Evolutionary conservation across 2,329 filamentous ascomycete species (phyloP).

Genomic region (Diplocarpon mali): DNA sequence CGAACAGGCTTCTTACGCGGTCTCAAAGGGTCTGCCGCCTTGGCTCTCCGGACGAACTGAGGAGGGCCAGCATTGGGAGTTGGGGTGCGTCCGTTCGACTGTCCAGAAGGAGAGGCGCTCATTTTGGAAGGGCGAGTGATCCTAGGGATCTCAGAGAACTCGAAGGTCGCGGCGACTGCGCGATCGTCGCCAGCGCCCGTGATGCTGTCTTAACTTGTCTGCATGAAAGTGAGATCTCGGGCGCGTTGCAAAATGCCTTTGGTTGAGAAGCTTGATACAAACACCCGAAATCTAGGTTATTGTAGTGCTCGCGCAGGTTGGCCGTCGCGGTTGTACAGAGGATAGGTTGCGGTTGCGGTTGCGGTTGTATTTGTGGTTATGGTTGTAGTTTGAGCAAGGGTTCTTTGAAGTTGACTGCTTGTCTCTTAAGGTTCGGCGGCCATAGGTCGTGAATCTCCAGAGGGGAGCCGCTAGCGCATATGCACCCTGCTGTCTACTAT

Average conservation of each 20-base stretch:
- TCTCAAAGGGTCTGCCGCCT: constrained; percentile 50
- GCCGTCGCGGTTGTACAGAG: no score
- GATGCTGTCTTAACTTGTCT: constrained; percentile 8
- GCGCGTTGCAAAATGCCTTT: not conserved
- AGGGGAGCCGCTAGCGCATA: no score
- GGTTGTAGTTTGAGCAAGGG: no score
- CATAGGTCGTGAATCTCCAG: no score
- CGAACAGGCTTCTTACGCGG: constrained; percentile 42
- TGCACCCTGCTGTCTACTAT: no score
- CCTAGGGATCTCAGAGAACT: not conserved
- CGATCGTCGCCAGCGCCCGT: constrained; percentile 9
- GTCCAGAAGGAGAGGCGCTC: constrained; percentile 34
- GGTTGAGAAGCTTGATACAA: no score
- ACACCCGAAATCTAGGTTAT: no score
- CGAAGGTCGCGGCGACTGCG: not conserved
- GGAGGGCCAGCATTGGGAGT: constrained; percentile 37
- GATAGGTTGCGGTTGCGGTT: no score
- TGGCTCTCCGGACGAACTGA: constrained; percentile 36
- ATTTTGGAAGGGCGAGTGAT: constrained; percentile 19
- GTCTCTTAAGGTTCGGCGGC: no score
- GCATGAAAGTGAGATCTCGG: constrained; percentile 8
- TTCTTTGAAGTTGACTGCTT: no score
- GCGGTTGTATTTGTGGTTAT: no score
- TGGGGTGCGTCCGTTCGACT: constrained; percentile 35
- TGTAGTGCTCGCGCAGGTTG: no score